Base-by-base conservation (phyloP, 495 filamentous ascomycete species). In the Xylaria sp. region DNA sequence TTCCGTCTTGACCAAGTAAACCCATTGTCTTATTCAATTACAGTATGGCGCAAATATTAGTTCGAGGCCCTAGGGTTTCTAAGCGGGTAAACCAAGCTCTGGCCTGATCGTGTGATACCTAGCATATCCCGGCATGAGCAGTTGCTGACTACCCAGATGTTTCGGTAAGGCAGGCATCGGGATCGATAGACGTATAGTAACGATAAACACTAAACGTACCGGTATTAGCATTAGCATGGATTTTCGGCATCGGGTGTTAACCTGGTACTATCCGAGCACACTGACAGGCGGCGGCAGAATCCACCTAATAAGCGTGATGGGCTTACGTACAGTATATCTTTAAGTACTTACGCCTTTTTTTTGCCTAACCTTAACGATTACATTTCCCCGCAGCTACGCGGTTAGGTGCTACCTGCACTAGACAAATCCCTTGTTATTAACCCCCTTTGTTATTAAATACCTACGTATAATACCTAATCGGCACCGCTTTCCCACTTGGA, bases 331-430 rank as follows among this genome's bases (percentile, higher is more conserved):
- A 21, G 46, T 40, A 55, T 15, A 35, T 43, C 11, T 43, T n/a
- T 4, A 66, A n/a, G n/a, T n/a, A n/a, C n/a, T n/a, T n/a, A n/a
- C n/a, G n/a, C 43, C 15, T 21, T 24, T 14, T 67, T 33, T 26
- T 48, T 31, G 35, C 46, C 62, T n/a, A 40, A 29, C 8, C 35
- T 37, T 37, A 3, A 3, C 31, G 44, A 50, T 40, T 21, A 4
- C 6, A 26, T 21, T 67, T 67, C 64, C 64, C 64, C 64, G 64
- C 64, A 53, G 64, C 64, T 53, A 55, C 33, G 9, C 33, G 59
- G 11, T 61, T 41, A 61, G 58, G 55, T 58, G 26, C 29, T 33
- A 37, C 55, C 33, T n/a, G n/a, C n/a, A n/a, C n/a, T 58, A 58
- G 17, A 59, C 33, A 59, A n/a, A 40, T 59, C 57, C 57, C 57